Evolutionary conservation across 257 asterid genomes (phyloP).

Genomic region (Nicotiana attenuata): DNA sequence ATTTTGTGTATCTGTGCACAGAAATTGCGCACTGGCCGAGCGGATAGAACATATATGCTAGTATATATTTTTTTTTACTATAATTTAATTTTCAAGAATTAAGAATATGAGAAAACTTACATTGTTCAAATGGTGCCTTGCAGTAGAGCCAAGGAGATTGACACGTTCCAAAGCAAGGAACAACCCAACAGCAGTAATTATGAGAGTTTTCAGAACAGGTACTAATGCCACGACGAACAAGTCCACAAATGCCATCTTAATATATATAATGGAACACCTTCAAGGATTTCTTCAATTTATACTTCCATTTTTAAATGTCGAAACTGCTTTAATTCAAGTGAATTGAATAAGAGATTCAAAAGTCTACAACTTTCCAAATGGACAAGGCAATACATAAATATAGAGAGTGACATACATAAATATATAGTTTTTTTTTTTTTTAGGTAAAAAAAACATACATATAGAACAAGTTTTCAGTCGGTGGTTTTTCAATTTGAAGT

Average conservation of each 20-base stretch:
- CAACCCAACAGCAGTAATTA: constrained; percentile 25
- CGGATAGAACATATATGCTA: too few species aligned
- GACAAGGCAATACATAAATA: not conserved
- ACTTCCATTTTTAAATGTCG: not conserved
- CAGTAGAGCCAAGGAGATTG: constrained; percentile 18
- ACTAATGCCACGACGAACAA: constrained; percentile 30
- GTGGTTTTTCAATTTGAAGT: too few species aligned
- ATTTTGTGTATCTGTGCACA: too few species aligned
- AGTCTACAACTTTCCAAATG: not conserved
- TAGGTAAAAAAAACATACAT: too few species aligned
- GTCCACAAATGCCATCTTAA: constrained; percentile 18
- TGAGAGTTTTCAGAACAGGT: constrained; percentile 31
- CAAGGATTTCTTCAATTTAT: not conserved
- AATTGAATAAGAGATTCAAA: not conserved
- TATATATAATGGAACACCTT: not conserved
- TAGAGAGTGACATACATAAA: not conserved
- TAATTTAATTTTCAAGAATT: not conserved
- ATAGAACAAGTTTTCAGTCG: too few species aligned
- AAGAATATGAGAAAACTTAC: constrained; percentile 5
- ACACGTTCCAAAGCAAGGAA: constrained; percentile 28
- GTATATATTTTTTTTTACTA: too few species aligned
- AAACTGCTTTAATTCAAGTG: not conserved
- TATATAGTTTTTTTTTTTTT: too few species aligned
- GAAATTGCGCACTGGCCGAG: too few species aligned
- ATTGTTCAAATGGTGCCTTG: constrained; percentile 29